Evolutionary conservation across 2,329 filamentous ascomycete species (phyloP), one percentile per base, ranked within the genome.

Genomic region (Aspergillus sp.): DNA sequence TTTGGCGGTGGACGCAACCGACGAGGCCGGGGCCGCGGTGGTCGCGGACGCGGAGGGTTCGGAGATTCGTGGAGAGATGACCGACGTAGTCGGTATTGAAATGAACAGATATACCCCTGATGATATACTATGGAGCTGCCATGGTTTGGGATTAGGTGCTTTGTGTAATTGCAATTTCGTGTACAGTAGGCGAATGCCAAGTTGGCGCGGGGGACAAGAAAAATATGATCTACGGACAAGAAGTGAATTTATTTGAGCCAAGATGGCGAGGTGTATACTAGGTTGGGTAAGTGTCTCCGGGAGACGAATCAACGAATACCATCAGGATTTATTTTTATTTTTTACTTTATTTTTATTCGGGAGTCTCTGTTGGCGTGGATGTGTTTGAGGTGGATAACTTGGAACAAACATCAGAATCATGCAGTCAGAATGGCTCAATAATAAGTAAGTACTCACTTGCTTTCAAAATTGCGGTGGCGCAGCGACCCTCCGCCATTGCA

Each of bases 1-100:
- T 47, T 58, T 57, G 63, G 66, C 11, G 58, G 64, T 60, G 65
- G 63, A 15, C 53, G 64, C 8, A 64, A 65, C 36, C 58, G 64
- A 27, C 66, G 78, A 8, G 77, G 78, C 44, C 77, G 78, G 36
- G 74, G 72, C 57, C 70, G 66, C 58, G 68, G 69, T 25, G 62
- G 74, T 36, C 68, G 73, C 8, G 68, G 71, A 27, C 60, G 62
- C 57, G 68, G 63, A 56, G 69, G 58, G 32, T 72, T 68, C 66
- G 66, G 68, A 23, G 62, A 69, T 44, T 62, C 62, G 25, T 64
- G 67, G 62, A 57, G 63, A 39, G 64, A 58, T 51, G 53, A 58
- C 42, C 59, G 61, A 27, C 53, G 50, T 50, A 59, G 56, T 19
- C 57, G 48, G n/a, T 55, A 57, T 57, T 66, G 41, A 62, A 21